Conservation (phyloP, 345 rosid species). For the Iberis pinnata region DNA sequence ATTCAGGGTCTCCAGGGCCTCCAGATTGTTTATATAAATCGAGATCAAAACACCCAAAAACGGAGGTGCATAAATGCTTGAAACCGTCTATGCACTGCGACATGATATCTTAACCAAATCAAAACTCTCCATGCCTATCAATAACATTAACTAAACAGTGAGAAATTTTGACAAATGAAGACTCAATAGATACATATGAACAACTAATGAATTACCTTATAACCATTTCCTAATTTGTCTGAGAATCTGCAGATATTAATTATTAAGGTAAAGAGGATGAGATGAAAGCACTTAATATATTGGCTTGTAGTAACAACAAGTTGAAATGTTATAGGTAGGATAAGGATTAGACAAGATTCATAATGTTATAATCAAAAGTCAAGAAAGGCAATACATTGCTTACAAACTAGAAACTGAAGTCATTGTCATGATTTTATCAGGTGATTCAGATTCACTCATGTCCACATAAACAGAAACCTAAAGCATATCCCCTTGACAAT, state of each 20-base stretch:
- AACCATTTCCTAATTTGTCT: constrained; percentile 47
- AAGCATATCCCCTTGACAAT: too few species aligned
- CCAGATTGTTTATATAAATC: constrained; percentile 59
- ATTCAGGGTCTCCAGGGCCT: constrained; percentile 41
- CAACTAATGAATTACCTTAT: constrained; percentile 33
- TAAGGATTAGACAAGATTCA: neutral
- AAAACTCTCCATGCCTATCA: constrained; percentile 70
- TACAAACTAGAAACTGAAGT: too few species aligned
- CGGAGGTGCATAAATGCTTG: constrained; percentile 46
- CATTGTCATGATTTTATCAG: constrained; percentile 4
- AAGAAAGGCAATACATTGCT: too few species aligned
- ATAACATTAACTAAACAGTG: constrained; percentile 16
- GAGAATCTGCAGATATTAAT: neutral
- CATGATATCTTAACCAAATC: constrained; percentile 60
- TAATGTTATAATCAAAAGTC: neutral
- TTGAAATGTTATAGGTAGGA: neutral
- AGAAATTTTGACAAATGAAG: constrained; percentile 4
- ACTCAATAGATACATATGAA: constrained; percentile 12
- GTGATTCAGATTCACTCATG: constrained; percentile 2
- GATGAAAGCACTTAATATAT: neutral
- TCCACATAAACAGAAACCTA: constrained; percentile 5
- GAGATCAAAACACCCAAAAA: constrained; percentile 67
- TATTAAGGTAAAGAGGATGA: neutral
- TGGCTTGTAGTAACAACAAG: neutral
- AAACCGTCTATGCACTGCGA: constrained; percentile 74